A percentile compares a stretch with the other conserved stretches of the same genome.
Conservation (phyloP, 129 eudicot genomes). For the Flaveria bidentis region DNA sequence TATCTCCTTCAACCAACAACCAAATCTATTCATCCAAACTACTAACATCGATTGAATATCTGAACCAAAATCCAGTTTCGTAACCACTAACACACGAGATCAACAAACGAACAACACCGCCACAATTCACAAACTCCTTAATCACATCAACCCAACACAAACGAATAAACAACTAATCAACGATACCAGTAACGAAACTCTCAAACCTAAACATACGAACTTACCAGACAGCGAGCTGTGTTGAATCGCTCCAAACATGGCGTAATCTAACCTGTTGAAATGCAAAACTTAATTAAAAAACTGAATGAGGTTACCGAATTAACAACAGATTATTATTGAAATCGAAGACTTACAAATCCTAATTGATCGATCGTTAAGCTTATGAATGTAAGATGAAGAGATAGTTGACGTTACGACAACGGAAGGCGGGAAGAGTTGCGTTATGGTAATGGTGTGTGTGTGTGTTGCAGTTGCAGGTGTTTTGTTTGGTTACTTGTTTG, state of each 20-base stretch:
- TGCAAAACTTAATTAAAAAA: constrained; percentile 7
- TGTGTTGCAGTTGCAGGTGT: constrained; percentile 13
- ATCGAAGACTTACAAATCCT: neutral
- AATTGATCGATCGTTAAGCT: neutral
- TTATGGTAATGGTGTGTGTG: constrained; percentile 14
- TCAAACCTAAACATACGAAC: neutral
- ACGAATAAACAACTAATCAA: neutral
- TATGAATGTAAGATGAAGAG: constrained; percentile 1
- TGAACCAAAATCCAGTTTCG: too few relatives aligned
- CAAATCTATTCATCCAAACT: neutral
- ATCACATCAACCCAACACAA: neutral
- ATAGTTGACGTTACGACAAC: constrained; percentile 17
- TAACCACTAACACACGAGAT: too few relatives aligned
- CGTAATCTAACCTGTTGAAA: constrained; percentile 4
- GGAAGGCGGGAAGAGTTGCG: constrained; percentile 22
- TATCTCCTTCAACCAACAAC: too few relatives aligned
- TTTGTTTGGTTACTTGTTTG: constrained; percentile 19
- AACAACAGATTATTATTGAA: neutral
- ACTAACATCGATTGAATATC: neutral
- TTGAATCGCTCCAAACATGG: constrained; percentile 32
- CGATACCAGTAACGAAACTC: neutral
- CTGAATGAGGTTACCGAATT: neutral
- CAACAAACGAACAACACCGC: too few relatives aligned
- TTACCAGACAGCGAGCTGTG: constrained; percentile 31
- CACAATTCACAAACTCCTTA: too few relatives aligned